Conservation (phyloP, 805 yeast genomes). For the Candida dajiaensis region DNA sequence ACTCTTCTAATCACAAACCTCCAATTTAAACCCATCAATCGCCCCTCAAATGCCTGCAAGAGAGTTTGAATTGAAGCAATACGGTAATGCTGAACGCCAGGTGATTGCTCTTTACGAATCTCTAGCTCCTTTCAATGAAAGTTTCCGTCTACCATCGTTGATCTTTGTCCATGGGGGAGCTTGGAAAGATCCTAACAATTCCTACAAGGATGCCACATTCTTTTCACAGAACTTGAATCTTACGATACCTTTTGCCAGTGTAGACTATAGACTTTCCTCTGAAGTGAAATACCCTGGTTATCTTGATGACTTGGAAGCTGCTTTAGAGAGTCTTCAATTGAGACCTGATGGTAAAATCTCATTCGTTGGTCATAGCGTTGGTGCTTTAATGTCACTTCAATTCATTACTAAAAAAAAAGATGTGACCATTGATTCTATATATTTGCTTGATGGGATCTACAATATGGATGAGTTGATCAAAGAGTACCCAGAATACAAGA, state of each 20-base stretch:
- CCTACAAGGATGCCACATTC: constrained; percentile 46
- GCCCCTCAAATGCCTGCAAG: neutral
- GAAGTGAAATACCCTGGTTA: constrained; percentile 57
- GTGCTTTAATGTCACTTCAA: constrained; percentile 44
- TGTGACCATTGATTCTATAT: constrained; percentile 18
- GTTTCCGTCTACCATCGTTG: constrained; percentile 23
- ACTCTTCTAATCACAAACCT: too few relatives aligned
- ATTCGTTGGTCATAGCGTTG: constrained; percentile 75
- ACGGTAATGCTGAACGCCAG: neutral
- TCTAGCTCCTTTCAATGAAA: neutral
- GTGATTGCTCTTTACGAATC: neutral
- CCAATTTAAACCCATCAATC: too few relatives aligned
- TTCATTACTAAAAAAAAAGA: constrained; percentile 1
- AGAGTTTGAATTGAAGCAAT: neutral
- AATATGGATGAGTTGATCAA: constrained; percentile 41
- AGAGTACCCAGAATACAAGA: constrained; percentile 56
- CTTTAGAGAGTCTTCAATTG: constrained; percentile 16
- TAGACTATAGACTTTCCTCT: constrained; percentile 68
- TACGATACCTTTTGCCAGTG: constrained; percentile 22
- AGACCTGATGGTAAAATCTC: constrained; percentile 17
- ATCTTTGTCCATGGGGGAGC: constrained; percentile 85
- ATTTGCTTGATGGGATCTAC: constrained; percentile 68
- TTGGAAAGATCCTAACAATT: constrained; percentile 69
- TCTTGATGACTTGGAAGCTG: constrained; percentile 46
- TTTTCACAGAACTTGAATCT: constrained; percentile 21